A percentile compares a stretch with the other conserved stretches of the same genome.
These are phyloP conservation scores for Thamnidium elegans DNA, from an alignment of 192 early-diverging fungal species.

Conservation along the genomic window DNA sequence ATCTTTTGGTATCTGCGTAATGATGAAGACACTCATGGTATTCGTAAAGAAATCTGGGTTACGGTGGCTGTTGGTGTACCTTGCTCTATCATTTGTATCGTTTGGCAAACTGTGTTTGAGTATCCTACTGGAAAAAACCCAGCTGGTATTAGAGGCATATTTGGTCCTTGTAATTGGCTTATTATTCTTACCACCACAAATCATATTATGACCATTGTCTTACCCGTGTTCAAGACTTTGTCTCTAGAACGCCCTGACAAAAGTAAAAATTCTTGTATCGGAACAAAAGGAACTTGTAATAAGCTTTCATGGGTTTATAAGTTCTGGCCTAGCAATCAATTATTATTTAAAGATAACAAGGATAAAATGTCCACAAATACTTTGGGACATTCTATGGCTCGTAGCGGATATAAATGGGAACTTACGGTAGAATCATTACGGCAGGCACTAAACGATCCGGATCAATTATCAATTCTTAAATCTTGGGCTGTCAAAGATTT, in stretches of 20 bases:
- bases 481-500: conserved; percentile 24
- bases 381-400: not conserved
- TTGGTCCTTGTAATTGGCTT: conserved; percentile 10
- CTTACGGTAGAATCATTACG: conserved; percentile 13
- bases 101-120: conserved; percentile 26
- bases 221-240: conserved; percentile 1
- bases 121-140: not conserved
- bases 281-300: too few species aligned
- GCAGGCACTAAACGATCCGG: not conserved
- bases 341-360: too few species aligned
- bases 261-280: too few species aligned
- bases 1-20: conserved; percentile 46
- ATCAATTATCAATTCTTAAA: conserved; percentile 5
- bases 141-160: not conserved
- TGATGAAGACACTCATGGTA: conserved; percentile 53
- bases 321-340: too few species aligned
- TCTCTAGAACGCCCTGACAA: too few species aligned
- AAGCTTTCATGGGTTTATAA: too few species aligned
- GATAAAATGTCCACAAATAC: not conserved
- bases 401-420: not conserved
- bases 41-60: conserved; percentile 54
- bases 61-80: conserved; percentile 42
- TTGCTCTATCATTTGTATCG: conserved; percentile 37
- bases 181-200: not conserved
- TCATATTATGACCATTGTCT: conserved; percentile 9